Conservation (phyloP, 1,284 basidiomycete genomes). For the Pulveroboletus sp. region DNA sequence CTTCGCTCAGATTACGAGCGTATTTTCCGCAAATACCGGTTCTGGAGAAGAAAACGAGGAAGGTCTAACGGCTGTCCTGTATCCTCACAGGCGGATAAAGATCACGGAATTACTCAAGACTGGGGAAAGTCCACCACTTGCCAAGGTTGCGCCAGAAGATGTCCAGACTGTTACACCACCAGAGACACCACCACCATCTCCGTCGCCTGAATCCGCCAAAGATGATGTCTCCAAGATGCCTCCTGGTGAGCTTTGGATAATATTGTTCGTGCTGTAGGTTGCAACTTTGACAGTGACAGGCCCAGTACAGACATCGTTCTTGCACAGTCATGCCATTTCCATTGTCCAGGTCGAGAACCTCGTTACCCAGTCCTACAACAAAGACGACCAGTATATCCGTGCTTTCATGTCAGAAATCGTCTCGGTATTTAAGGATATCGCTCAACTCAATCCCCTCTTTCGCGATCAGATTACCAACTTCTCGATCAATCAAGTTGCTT, state of each 20-base stretch:
- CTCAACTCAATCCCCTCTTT: conserved; percentile 96
- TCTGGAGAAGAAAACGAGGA: conserved; percentile 74
- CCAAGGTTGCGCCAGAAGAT: conserved; percentile 49
- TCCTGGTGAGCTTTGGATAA: conserved; percentile 15
- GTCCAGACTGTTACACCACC: conserved; percentile 52
- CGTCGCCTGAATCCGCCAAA: conserved; percentile 37
- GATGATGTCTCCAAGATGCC: conserved; percentile 18
- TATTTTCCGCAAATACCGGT: conserved; percentile 75
- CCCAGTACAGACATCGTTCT: conserved; percentile 84
- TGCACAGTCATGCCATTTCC: conserved; percentile 88
- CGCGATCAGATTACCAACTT: conserved; percentile 98
- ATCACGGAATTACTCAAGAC: conserved; percentile 86
- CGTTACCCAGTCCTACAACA: conserved; percentile 80
- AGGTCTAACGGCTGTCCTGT: conserved; percentile 91
- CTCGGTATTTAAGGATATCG: conserved; percentile 98
- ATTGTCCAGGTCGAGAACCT: conserved; percentile 91
- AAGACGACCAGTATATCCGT: conserved; percentile 91
- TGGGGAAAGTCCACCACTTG: conserved; percentile 50
- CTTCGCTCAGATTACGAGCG: conserved; percentile 96
- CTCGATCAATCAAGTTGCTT: conserved; percentile 90
- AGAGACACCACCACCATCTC: conserved; percentile 48
- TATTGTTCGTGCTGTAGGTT: background rate
- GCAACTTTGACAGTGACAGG: conserved; percentile 35
- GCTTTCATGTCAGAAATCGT: conserved; percentile 98
- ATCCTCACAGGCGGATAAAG: conserved; percentile 90